Base-by-base conservation (phyloP, 2,329 filamentous ascomycete species). In the Trichoderma atrobrunneum region DNA sequence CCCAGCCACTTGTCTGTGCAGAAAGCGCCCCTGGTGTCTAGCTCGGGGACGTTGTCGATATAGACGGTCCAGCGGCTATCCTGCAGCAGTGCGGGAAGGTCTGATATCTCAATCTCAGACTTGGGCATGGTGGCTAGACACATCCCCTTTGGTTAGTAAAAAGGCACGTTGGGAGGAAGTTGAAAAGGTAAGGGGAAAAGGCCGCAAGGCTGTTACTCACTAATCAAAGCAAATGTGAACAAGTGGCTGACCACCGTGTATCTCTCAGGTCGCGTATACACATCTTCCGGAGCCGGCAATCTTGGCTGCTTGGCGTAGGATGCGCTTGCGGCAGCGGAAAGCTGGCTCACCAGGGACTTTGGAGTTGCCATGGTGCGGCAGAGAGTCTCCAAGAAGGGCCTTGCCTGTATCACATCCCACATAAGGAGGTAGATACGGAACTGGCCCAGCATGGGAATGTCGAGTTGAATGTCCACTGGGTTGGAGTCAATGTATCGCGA, bases 401-500 rank as follows among this genome's bases (percentile, higher is more conserved):
- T 83, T 4, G 86, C 85, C 36, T 85, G 79, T 70, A 85, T 83
- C 2, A 93, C 84, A 76, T 93, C 86, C 77, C 88, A 89, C 73
- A 89, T 87, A 73, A 95, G 87, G 73, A 94, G 86, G 79, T 92
- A 94, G 60, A 94, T 87, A 63, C 91, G 87, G 83, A 94, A 95
- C 77, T 95, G 92, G 30, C 92, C 90, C 7, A 94, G 84, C 80
- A 93, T 88, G 1, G 92, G 92, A 59, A 94, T 92, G 77, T 94
- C 92, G 7, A 93, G 88, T 78, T 95, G 91, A 32, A 94, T 83
- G 76, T 94, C 90, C 56, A 95, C 89, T 0, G 92, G 92, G 76
- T 94, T 95, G 4, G 92, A 90, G 80, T 95, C 92, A 66, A 94
- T 87, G 78, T 91, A 94, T 32, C 92, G 87, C 0, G 91, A 92